These are phyloP conservation scores for Nicotiana sylvestris DNA, from an alignment of 257 asterid genomes.

Conservation along the genomic window DNA sequence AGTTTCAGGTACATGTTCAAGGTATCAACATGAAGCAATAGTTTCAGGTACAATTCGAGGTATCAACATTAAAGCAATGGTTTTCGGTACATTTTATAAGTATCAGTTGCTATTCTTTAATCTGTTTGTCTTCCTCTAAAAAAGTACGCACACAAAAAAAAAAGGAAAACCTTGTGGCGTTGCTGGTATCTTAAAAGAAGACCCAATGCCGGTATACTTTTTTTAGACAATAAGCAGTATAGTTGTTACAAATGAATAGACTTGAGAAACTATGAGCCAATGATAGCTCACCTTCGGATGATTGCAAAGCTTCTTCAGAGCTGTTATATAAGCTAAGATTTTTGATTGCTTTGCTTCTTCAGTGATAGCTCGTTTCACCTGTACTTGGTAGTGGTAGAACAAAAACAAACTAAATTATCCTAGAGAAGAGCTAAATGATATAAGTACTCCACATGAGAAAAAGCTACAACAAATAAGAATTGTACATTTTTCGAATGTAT, in stretches of 20 bases:
- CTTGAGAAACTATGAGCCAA: not conserved
- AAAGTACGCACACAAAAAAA: not conserved
- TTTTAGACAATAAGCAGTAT: not conserved
- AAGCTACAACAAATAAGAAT: conserved; percentile 9
- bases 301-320: conserved; percentile 95
- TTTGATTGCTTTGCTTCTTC: conserved; percentile 78
- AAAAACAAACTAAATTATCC: conserved; percentile 9
- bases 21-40: not conserved
- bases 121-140: not conserved
- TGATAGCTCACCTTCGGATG: conserved; percentile 80
- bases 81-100: not conserved
- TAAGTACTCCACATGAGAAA: conserved; percentile 9
- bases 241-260: not conserved
- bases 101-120: not conserved
- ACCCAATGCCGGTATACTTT: not conserved
- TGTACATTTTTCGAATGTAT: conserved; percentile 94
- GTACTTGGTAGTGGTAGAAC: conserved; percentile 23
- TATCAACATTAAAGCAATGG: not conserved
- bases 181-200: conserved; percentile 5
- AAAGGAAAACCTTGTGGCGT: not conserved
- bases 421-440: conserved; percentile 14
- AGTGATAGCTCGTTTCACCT: conserved; percentile 88
- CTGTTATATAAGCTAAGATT: conserved; percentile 91
- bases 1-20: not conserved
- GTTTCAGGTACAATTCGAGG: not conserved